Evolutionary conservation across 768 basidiomycete species (phyloP).

Genomic region (Tylopilus subfusipes): DNA sequence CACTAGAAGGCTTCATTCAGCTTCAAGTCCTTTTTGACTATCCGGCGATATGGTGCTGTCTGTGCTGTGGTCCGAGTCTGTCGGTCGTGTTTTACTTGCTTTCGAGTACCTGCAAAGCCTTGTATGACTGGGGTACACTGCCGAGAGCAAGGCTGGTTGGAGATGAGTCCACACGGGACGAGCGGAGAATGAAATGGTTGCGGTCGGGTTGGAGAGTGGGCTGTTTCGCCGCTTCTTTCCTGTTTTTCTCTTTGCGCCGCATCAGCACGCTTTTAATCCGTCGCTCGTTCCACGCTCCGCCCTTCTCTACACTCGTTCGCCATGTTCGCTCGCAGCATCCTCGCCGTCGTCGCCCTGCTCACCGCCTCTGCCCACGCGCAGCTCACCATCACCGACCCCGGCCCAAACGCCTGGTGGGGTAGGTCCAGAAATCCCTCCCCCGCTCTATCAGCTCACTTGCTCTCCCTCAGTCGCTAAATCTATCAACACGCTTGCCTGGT

Average conservation of each 20-base stretch:
- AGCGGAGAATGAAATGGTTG: slow-evolving; percentile 27
- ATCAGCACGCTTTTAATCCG: slow-evolving; percentile 4
- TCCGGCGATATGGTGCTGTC: no score
- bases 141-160: no score
- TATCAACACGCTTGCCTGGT: slow-evolving; percentile 58
- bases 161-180: not conserved
- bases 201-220: not conserved
- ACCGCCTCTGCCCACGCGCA: slow-evolving; percentile 36
- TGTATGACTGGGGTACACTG: no score
- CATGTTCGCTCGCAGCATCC: slow-evolving; percentile 35
- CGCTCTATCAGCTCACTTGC: not conserved
- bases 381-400: slow-evolving; percentile 45
- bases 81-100: no score
- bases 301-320: slow-evolving; percentile 12
- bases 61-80: no score
- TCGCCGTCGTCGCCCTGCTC: slow-evolving; percentile 38
- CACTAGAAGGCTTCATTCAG: not conserved
- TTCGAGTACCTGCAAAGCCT: no score
- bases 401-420: slow-evolving; percentile 59
- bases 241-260: slow-evolving; percentile 14
- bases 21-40: no score
- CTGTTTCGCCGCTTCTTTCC: not conserved
- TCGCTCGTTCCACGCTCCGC: slow-evolving; percentile 19
- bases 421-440: slow-evolving; percentile 21
- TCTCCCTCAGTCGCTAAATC: slow-evolving; percentile 48